Base-by-base conservation (phyloP, 306 rosid species). In the Macrotyloma uniflorum region DNA sequence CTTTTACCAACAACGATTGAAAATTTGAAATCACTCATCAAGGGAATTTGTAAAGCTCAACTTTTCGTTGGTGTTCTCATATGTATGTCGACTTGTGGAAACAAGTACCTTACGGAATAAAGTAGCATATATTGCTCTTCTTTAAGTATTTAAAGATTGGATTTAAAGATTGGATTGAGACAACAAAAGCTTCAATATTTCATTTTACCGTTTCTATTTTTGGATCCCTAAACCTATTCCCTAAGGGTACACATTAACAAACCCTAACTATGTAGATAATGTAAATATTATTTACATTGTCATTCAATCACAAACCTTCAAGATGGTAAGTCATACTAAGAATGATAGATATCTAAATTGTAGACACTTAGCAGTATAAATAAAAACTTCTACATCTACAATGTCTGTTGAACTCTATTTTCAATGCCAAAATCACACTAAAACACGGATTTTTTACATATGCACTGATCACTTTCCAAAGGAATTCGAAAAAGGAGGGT, bases 381-480 rank as follows among this genome's bases (percentile, higher is more conserved):
- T n/a, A n/a, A n/a, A 35, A 22, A 54, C 59, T 20, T 53, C 0
- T 2, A 19, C 59, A 53, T 11, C 1, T 0, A 53, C 15, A 20
- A 12, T 22, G 8, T 26, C n/a, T 23, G 14, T 11, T 54, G 24
- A 54, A 53, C 61, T 53, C 5, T 20, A 19, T 53, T 22, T 61
- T 9, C 38, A 36, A 24, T 50, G 66, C 45, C 43, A 85, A 74
- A 77, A 43, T 59, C 19, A 26, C 55, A 78, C 18, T 43, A 57
- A n/a, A 84, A 75, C 67, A 20, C 1, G 70, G 4, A 53, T 18
- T 47, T 62, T 43, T 18, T 33, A 58, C 46, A 49, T 33, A 46
- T 12, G 69, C 33, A 57, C 42, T 49, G 20, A 58, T 38, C 28
- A 35, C 42, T 30, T 62, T 49, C 11, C 38, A 67, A 43, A 66